phyloP scores from a whole-genome alignment of 2,329 filamentous ascomycete genomes.

The Xylariaceae sp. region DNA sequence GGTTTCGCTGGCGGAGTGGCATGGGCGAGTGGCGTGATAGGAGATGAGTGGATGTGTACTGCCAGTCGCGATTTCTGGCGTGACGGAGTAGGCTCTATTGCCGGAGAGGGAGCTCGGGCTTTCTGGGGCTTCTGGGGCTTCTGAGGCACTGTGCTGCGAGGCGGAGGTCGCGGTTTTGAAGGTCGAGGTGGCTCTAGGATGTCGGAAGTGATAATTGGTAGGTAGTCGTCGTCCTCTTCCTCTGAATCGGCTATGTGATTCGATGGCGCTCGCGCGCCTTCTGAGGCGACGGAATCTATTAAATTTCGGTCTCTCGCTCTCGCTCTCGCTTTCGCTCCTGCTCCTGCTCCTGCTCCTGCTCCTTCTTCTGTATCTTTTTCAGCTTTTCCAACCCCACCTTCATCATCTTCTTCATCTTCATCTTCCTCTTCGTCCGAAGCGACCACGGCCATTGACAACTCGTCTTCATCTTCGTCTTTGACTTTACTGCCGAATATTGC shows the following conservation, averaged over 20 bases:
- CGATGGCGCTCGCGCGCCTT: too few species aligned
- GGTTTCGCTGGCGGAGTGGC: slow-evolving; percentile 4
- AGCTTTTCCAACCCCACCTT: too few species aligned
- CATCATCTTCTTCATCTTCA: too few species aligned
- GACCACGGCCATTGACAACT: slow-evolving; percentile 9
- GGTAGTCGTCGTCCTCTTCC: background rate
- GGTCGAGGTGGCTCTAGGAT: slow-evolving; percentile 6
- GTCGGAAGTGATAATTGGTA: slow-evolving; percentile 13
- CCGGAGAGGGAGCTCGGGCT: background rate
- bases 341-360: too few species aligned
- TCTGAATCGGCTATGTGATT: background rate
- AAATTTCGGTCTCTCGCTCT: too few species aligned
- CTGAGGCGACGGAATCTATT: too few species aligned
- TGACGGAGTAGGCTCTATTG: slow-evolving; percentile 5
- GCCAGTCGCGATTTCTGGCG: slow-evolving; percentile 19
- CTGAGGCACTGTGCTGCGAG: slow-evolving; percentile 4
- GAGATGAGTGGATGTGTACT: slow-evolving; percentile 26
- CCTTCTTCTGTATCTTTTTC: too few species aligned
- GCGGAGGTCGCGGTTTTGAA: background rate
- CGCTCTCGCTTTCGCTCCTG: too few species aligned
- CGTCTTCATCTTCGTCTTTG: slow-evolving; percentile 8
- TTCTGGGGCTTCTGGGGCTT: background rate
- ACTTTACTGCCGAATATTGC: background rate
- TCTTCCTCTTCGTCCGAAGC: background rate
- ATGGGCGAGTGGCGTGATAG: slow-evolving; percentile 17